Base-by-base conservation (phyloP, 2,329 filamentous ascomycete species). In the Colletotrichum somersetense region DNA sequence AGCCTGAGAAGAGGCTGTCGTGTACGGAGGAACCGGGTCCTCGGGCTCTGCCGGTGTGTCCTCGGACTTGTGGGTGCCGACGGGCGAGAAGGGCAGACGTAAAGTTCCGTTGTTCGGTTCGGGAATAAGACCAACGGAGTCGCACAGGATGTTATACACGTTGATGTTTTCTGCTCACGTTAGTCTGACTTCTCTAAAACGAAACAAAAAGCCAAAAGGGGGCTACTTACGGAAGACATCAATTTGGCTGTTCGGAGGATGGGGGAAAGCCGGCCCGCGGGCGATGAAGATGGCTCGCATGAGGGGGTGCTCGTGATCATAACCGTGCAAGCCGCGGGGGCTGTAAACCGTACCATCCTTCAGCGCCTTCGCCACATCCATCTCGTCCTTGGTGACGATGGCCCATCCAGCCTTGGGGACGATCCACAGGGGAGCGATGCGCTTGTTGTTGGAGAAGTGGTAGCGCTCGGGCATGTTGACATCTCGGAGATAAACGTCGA, bases 251-350 rank as follows among this genome's bases (percentile, higher is more conserved):
- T 96, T 95, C 0, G 93, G 91, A 50, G 89, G 84, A 77, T 98
- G 95, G 0, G 94, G 93, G 79, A 99, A 99, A 0, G 96, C 95
- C 5, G 96, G 96, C 0, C 96, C 96, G 50, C 94, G 87, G 1
- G 96, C 96, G 61, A 98, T 87, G 77, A 99, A 99, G 55, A 99
- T 97, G 0, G 96, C 96, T 50, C 96, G 87, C 96, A 99, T 99
- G 56, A 99, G 85, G 0, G 96, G 95, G 79, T 99, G 92, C 77
- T 97, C 92, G 77, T 97, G 92, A 79, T 99, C 96, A 79, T 98
- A 99, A 1, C 96, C 96, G 79, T 99, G 96, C 2, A 99, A 84
- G 2, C 96, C 96, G 38, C 88, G 89, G 0, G 96, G 96, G 75
- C 92, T 88, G 78, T 98, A 99, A 0, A 89, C 85, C 16, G 89